Base-by-base conservation (phyloP, 441 rosid species). In the Jatropha podagrica region DNA sequence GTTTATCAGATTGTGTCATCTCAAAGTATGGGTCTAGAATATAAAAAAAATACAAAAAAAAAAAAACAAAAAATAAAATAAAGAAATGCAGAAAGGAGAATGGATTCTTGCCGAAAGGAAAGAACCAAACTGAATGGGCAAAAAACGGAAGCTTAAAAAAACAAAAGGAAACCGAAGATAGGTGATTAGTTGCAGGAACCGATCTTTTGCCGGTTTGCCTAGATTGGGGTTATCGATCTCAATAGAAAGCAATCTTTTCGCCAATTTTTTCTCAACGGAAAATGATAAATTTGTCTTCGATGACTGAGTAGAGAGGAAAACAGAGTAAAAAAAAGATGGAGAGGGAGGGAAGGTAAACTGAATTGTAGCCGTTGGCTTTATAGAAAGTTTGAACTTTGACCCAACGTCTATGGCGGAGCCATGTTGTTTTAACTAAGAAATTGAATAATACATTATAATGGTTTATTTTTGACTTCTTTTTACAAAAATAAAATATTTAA, bases 61-160 rank as follows among this genome's bases (percentile, higher is more conserved):
- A 23, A 23, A 0, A 23, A 23, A 23, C 23, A 23, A 23, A 23
- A 48, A 75, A 42, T 38, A 12, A 18, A n/a, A 59, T 4, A n/a
- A 5, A 42, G 68, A 4, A 18, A 48, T 26, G 42, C 17, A n/a
- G 40, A 41, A n/a, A 49, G 27, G 41, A 52, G 74, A 75, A 63
- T 44, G 93, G 89, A 86, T 85, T 84, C 89, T 85, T 68, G 52
- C 84, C 84, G n/a, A 64, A 23, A 44, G 83, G 77, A 75, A 85
- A 88, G 86, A 87, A 88, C 63, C 90, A 86, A 83, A 69, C 20
- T 14, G 17, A 85, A 76, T 13, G 80, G 42, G 42, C 17, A 23
- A 69, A 60, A 20, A 68, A 20, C 26, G 27, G 55, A 65, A 74
- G 61, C 74, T 83, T 61, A 61, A 74, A 78, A 90, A 80, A 76